Evolutionary conservation across 768 basidiomycete genomes (phyloP), one percentile per base, ranked within the genome.

Genomic region (Suillus sp.): DNA sequence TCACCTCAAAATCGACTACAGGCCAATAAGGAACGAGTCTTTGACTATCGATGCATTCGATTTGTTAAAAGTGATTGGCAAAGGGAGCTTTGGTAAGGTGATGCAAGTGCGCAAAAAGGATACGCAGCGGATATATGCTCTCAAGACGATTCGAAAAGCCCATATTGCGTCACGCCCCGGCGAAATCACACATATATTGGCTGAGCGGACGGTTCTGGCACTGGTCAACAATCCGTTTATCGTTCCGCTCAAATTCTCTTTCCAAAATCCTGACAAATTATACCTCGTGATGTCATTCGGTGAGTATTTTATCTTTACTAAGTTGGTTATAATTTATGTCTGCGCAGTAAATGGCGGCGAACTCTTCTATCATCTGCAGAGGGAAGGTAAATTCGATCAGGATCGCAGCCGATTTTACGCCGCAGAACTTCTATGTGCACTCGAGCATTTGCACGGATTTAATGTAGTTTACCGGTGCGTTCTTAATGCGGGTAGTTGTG

Each of bases 41-140:
- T 82, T 98, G 54, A 93, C 94, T n/a, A 98, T 98, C 71, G 96
- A 99, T 70, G 90, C 89, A 4, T 99, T 99, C 72, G 96, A 99
- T 65, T 80, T 99, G 56, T 89, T 99, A 71, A 97, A 96, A 75
- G 96, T 99, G 51, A 96, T 99, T 64, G 96, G 96, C 22, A 98
- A 98, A 77, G 96, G 97, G 13, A 91, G 89, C 64, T 99, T 99
- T 70, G 96, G 97, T 18, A 99, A 99, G 78, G 96, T 96, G 42
- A 99, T 99, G 97, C 96, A 99, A 84, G 96, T 99, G 47, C 90
- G 95, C 60, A 99, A 99, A 80, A 96, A 97, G 79, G 95, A 99
- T 77, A 99, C 97, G 1, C 86, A 93, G 68, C 93, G 97, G 63
- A 92, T 99, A 71, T 99, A 99, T 78, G 96, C 96, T 2, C 82